Evolutionary conservation across 192 early-diverging fungal genomes (phyloP).

Genomic region (Funneliformis mosseae): DNA sequence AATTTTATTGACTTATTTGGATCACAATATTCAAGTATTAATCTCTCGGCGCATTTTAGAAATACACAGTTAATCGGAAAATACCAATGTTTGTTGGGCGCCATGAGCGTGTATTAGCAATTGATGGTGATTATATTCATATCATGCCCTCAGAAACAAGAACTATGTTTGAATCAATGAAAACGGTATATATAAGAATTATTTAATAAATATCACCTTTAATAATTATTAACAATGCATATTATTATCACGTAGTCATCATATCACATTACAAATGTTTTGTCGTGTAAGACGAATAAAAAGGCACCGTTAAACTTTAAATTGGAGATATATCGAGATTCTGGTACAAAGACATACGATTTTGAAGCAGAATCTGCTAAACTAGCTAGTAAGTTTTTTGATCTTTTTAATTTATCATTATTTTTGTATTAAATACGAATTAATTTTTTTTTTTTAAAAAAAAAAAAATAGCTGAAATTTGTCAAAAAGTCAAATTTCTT

Average conservation of each 20-base stretch:
- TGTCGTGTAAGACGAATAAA: conserved; percentile 69
- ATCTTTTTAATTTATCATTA: not conserved
- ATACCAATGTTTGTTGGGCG: conserved; percentile 82
- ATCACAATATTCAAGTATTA: not conserved
- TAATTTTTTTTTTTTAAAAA: not conserved
- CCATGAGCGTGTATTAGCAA: conserved; percentile 84
- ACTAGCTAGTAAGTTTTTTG: conserved; percentile 54
- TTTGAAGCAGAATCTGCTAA: conserved; percentile 73
- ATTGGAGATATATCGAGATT: conserved; percentile 61
- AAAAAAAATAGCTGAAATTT: conserved; percentile 4
- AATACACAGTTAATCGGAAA: conserved; percentile 84
- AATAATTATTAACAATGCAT: conserved; percentile 9
- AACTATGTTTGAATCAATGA: conserved; percentile 80
- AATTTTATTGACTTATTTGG: conserved; percentile 2
- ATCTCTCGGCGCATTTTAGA: conserved; percentile 41
- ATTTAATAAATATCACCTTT: conserved; percentile 21
- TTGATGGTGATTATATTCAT: conserved; percentile 93
- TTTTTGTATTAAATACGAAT: not conserved
- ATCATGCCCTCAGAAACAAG: conserved; percentile 79
- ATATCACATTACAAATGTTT: conserved; percentile 65
- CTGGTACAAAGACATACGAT: conserved; percentile 75
- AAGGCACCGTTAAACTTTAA: conserved; percentile 72
- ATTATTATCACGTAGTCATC: conserved; percentile 46
- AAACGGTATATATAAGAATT: conserved; percentile 58
- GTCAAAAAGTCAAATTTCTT: conserved; percentile 23